phyloP scores from a whole-genome alignment of 2,329 filamentous ascomycete species.

The Trichoderma aggressivum region DNA sequence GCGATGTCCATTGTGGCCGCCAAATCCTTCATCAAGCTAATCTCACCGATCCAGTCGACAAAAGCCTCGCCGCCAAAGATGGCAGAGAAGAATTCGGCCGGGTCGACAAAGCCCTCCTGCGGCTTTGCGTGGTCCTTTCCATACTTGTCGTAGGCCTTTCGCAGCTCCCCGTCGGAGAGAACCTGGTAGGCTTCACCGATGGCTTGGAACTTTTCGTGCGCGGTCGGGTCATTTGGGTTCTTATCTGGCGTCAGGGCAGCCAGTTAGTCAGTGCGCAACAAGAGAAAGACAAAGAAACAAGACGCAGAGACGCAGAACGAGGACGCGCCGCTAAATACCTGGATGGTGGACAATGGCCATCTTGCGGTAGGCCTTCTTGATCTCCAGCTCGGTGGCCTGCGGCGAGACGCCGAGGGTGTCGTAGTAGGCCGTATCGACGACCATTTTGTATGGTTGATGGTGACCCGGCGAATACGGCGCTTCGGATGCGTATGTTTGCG shows the following conservation, averaged over 20 bases:
- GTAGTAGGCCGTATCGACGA: conserved; percentile 85
- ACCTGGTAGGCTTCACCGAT: conserved; percentile 76
- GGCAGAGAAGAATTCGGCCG: conserved; percentile 95
- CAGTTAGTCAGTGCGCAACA: neutral
- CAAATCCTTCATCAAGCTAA: conserved; percentile 96
- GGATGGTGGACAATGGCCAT: conserved; percentile 91
- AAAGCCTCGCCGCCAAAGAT: conserved; percentile 98
- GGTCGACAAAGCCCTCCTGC: conserved; percentile 89
- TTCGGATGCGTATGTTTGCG: neutral
- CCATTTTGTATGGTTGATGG: conserved; percentile 54
- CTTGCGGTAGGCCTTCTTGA: conserved; percentile 96
- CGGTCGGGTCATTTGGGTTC: conserved; percentile 92
- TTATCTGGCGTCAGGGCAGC: conserved; percentile 62
- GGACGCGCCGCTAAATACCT: conserved; percentile 46
- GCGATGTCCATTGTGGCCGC: conserved; percentile 98
- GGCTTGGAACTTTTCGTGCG: conserved; percentile 89
- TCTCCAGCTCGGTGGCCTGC: conserved; percentile 84
- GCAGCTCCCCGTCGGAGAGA: conserved; percentile 80
- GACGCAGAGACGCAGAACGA: conserved; percentile 7
- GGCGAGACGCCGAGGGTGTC: conserved; percentile 81
- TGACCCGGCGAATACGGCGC: neutral
- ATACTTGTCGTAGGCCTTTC: conserved; percentile 92
- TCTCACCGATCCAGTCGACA: conserved; percentile 94
- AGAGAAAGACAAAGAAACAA: no score
- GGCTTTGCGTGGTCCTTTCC: conserved; percentile 94